Base-by-base conservation (phyloP, 228 moss, liverwort and hornwort species). In the Sphagnum fallax region DNA sequence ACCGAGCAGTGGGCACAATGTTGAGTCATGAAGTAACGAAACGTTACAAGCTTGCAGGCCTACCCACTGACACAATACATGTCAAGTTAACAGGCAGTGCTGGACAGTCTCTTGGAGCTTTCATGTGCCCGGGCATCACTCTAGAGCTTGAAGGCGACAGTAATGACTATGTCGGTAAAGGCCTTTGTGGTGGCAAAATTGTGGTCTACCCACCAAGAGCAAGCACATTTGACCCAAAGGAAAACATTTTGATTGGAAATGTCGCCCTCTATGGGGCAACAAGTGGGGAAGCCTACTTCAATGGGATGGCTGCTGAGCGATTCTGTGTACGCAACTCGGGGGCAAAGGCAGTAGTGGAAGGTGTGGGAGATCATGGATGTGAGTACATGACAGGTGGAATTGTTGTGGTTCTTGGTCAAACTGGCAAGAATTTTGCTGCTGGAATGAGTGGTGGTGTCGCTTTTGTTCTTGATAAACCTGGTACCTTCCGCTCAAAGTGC, bases 371-470 rank as follows among this genome's bases (percentile, higher is more conserved):
- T 65, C 92, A 89, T 69, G 85, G 89, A 61, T 92, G 92, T 61
- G 92, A 92, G 49, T 92, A 92, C 73, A 89, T 89, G 92, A 92
- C 89, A 0, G 89, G 89, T 11, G 92, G 89, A 16, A 75, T 64
- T n/a, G 87, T 89, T 4, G 89, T 92, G 51, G 87, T 92, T 18
- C 80, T 92, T 4, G 91, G 91, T 6, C 75, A 72, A 55, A 89
- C 89, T 52, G 87, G 87, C 50, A 89, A 87, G 71, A 92, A 92
- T 69, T 87, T 92, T 53, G 89, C 89, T 4, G 91, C 89, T 6
- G 91, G 91, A 60, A 92, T 92, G 91, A 89, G 87, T 61, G 91
- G 91, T 13, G 91, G 91, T 18, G 6, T 85, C 5, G 91, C 91
- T 8, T 91, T 86, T 65, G 87, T 91, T 16, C 71, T 92, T 49